These are phyloP conservation scores for Durusdinium trenchii DNA, from an alignment of 73 alveolate genomes.

Conservation along the genomic window DNA sequence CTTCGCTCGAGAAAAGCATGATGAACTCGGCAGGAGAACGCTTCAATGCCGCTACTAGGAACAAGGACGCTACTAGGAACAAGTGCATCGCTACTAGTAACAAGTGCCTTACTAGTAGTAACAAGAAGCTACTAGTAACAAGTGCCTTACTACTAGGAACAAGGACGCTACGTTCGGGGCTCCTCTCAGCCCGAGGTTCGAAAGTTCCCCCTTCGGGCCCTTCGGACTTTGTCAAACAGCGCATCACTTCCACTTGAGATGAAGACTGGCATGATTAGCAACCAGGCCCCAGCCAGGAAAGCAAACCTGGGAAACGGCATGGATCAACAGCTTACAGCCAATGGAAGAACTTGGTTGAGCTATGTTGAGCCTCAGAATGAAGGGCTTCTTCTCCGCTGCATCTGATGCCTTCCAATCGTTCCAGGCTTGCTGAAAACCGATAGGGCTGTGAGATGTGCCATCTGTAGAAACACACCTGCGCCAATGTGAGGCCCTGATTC, in stretches of 20 bases:
- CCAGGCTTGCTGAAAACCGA: no score
- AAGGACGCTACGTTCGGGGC: no score
- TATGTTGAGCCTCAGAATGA: conserved; percentile 14
- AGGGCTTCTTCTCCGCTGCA: conserved; percentile 86
- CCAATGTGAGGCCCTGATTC: conserved; percentile 62
- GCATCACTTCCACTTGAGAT: background rate
- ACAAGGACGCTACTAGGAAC: no score
- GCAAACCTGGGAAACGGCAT: conserved; percentile 38
- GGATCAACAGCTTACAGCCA: background rate
- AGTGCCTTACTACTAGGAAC: no score
- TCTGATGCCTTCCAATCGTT: conserved; percentile 22
- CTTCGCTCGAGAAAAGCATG: conserved; percentile 94
- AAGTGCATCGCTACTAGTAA: no score
- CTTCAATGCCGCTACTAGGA: no score
- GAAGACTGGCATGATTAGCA: conserved; percentile 63
- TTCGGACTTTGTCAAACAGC: background rate
- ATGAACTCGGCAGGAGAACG: conserved; percentile 27
- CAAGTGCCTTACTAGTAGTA: no score
- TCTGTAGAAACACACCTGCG: conserved; percentile 9
- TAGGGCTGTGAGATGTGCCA: no score
- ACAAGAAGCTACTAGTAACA: no score
- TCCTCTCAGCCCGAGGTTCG: background rate
- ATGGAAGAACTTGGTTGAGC: background rate
- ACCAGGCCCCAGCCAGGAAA: conserved; percentile 59
- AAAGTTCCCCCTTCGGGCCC: background rate